Conservation (phyloP, 352 stramenopile species). For the Thalassiosira gravida region DNA sequence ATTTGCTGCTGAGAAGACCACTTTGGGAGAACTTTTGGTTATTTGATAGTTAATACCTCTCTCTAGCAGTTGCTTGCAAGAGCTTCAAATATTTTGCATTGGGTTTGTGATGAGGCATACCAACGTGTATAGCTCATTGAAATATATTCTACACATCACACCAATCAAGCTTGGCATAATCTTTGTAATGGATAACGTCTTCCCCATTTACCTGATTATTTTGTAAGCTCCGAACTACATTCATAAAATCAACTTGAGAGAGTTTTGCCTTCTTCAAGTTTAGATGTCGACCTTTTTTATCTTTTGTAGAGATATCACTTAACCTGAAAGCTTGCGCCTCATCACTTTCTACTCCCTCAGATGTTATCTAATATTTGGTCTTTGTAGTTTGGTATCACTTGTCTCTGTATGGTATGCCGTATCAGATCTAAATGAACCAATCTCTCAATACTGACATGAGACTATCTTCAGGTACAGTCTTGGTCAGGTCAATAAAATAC, state of each 20-base stretch:
- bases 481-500: conserved; percentile 8
- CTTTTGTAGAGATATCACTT: background rate
- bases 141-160: conserved; percentile 14
- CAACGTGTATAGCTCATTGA: conserved; percentile 4
- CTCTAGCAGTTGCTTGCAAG: background rate
- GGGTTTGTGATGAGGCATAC: background rate
- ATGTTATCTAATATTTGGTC: conserved; percentile 12
- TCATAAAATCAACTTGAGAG: no score
- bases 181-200: conserved; percentile 10
- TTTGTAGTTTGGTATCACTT: conserved; percentile 37
- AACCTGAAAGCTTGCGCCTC: background rate
- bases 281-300: background rate
- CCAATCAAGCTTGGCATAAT: background rate
- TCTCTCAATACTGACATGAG: conserved; percentile 8
- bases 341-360: background rate
- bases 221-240: conserved; percentile 9
- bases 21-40: background rate
- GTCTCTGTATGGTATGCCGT: background rate
- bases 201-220: conserved; percentile 17
- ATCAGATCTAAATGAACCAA: conserved; percentile 3
- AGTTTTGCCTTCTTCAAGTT: background rate
- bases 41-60: background rate
- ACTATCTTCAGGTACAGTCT: background rate
- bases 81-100: background rate
- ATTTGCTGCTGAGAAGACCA: background rate